Evolutionary conservation across 371 early-diverging fungal genomes (phyloP), one percentile per base, ranked within the genome.

Genomic region (Basidiobolus meristosporus): DNA sequence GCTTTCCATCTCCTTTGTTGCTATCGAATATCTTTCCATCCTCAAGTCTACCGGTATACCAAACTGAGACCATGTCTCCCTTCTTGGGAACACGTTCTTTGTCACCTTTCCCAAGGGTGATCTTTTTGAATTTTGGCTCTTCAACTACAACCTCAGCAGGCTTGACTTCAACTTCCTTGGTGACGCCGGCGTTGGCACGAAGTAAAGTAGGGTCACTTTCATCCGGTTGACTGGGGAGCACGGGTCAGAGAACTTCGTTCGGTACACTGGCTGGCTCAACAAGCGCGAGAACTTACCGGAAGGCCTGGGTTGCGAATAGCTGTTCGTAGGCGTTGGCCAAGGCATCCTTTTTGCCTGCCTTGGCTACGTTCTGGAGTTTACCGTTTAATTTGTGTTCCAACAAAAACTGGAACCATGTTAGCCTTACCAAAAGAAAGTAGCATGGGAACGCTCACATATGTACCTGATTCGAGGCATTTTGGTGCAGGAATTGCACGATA

Each of bases 1-100:
- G 64, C 43, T 39, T 49, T 41, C 46, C 54, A 41, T 39, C 43
- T 16, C 38, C 44, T 3, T 15, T 55, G 47, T 76, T 76, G 37
- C 63, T 60, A 43, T 78, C 79, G 42, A 78, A 78, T 14, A 70
- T 55, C 14, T 51, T 65, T 30, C 76, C 76, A 44, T 76, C 62
- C 39, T 65, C 62, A 39, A 78, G 54, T 44, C 41, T 55, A 1
- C 79, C 79, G 3, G 69, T 75, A 53, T 78, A 44, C 43, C 11
- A 23, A 15, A 20, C 36, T 16, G 32, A 38, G 16, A 43, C 56
- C 16, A 57, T 63, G 48, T 71, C 66, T 33, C 74, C 76, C 57
- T 75, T 75, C 26, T 42, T 51, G 17, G 73, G 73, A 28, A 44
- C 42, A 15, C 56, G 48, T 5, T 36, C 37, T 29, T 60, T 63